Base-by-base conservation (phyloP, 192 early-diverging fungal species). In the Chytriomyces confervae region DNA sequence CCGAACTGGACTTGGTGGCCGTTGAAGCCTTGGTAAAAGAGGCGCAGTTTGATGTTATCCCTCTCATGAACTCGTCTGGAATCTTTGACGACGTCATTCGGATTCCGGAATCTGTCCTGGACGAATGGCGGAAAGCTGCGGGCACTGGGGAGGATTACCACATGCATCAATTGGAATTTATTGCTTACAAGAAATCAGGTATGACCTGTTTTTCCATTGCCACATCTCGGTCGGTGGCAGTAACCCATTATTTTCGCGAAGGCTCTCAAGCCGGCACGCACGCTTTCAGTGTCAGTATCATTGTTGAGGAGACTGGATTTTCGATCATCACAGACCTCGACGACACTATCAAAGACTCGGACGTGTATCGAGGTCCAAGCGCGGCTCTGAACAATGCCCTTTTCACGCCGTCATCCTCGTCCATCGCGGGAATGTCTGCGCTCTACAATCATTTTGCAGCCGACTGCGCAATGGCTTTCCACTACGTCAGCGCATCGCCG, bases 341-440 rank as follows among this genome's bases (percentile, higher is more conserved):
- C 80, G 95, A 97, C 80, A 97, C 95, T 6, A 97, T 97, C 81
- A 95, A 96, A 77, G 86, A 93, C 11, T 94, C 94, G 0, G 86
- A 91, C 27, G 87, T 97, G 36, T 78, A 88, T 9, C 81, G 82
- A 18, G 94, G 94, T 16, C 87, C 90, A 36, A 84, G 86, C 53
- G 87, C 89, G 10, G 89, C 91, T 11, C 71, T 93, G 36, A 77
- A 82, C 50, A 88, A 87, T 60, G 91, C 92, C 0, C 86, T 94
- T 62, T 88, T 95, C 45, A 84, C 85, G 3, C 87, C 92, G 71
- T 63, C 85, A 27, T 69, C 88, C 86, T 82, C 89, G 7, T 93
- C 72, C 9, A 63, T 98, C 6, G 83, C 90, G 0, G 94, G 95
- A 0, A 96, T 98, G 95, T 79, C 93, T 2, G 84, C 86, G 20